These are phyloP conservation scores for Ustilaginoidea virens DNA, from an alignment of 2,329 filamentous ascomycete genomes.

Conservation along the genomic window DNA sequence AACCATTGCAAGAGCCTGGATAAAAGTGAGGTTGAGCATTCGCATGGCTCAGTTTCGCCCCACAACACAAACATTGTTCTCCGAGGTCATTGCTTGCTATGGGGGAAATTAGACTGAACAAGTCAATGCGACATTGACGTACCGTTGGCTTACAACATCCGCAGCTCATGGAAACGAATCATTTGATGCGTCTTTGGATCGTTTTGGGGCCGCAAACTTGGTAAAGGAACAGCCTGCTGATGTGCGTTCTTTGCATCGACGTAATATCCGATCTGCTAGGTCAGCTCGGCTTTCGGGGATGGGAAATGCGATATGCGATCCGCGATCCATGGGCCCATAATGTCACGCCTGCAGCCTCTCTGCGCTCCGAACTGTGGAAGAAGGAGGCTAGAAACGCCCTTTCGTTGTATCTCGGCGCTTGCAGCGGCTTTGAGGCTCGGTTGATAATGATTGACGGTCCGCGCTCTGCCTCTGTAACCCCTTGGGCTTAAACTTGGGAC, in stretches of 20 bases:
- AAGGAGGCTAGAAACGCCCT: constrained; percentile 18
- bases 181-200: constrained; percentile 17
- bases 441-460: constrained; percentile 20
- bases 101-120: constrained; percentile 1
- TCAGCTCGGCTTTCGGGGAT: too few relatives aligned
- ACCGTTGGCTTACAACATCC: constrained; percentile 22
- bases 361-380: constrained; percentile 16
- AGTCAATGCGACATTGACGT: constrained; percentile 5
- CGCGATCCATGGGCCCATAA: too few relatives aligned
- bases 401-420: constrained; percentile 17
- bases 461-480: constrained; percentile 14
- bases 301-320: constrained; percentile 18
- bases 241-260: constrained; percentile 13
- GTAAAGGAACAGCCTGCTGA: constrained; percentile 18
- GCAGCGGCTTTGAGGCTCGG: constrained; percentile 14
- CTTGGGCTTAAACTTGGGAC: constrained; percentile 22
- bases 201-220: constrained; percentile 19
- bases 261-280: constrained; percentile 11
- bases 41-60: constrained; percentile 16
- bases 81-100: constrained; percentile 18
- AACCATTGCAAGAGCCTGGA: constrained; percentile 20
- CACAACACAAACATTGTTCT: constrained; percentile 23
- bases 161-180: constrained; percentile 17
- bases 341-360: constrained; percentile 16
- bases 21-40: constrained; percentile 18